These are phyloP conservation scores for Phytophthora sansomeana DNA, from an alignment of 352 stramenopile species.

Conservation along the genomic window DNA sequence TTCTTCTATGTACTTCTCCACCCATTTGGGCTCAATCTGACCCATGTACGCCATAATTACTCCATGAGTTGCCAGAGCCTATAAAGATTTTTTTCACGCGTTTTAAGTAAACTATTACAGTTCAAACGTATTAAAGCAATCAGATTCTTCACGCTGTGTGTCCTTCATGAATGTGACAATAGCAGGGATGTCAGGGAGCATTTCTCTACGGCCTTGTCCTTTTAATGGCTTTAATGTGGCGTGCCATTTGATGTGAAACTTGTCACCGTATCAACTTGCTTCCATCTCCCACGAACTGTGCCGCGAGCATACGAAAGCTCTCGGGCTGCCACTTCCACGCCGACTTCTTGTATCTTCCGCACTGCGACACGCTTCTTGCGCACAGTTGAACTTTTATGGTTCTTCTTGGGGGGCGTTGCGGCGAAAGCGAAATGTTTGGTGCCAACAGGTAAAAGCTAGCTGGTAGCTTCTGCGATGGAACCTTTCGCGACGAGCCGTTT, in stretches of 20 bases:
- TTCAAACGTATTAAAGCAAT: neutral
- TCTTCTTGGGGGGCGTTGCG: too few relatives aligned
- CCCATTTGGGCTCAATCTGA: neutral
- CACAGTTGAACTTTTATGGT: too few relatives aligned
- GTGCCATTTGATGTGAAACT: neutral
- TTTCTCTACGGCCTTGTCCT: neutral
- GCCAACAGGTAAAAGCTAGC: too few relatives aligned
- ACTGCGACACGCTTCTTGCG: neutral
- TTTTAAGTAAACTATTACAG: constrained; percentile 4
- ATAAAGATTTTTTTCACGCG: too few relatives aligned
- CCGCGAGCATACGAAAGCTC: neutral
- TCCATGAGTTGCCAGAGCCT: constrained; percentile 3
- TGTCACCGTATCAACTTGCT: neutral
- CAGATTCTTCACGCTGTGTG: neutral
- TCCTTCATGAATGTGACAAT: constrained; percentile 9
- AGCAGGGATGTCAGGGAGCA: neutral
- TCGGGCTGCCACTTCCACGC: neutral
- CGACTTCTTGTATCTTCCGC: neutral
- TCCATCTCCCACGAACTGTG: neutral
- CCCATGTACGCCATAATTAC: constrained; percentile 7
- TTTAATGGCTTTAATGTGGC: constrained; percentile 3
- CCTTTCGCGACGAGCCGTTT: too few relatives aligned
- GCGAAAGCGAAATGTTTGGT: too few relatives aligned
- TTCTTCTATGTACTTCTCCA: neutral
- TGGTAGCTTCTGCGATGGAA: too few relatives aligned